These are phyloP conservation scores for Prunella vulgaris DNA, from an alignment of 257 asterid species.

Conservation along the genomic window DNA sequence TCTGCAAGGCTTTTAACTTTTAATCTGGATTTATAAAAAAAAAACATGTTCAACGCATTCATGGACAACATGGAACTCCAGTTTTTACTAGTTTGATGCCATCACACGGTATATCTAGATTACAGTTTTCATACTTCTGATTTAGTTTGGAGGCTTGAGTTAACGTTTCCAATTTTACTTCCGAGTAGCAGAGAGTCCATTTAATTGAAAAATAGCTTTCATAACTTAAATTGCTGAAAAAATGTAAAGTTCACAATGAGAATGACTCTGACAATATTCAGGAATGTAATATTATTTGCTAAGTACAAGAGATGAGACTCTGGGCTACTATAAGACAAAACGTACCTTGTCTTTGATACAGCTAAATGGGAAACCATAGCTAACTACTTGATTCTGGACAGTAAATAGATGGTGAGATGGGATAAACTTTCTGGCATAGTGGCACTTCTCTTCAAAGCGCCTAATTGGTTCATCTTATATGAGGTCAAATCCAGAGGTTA, in stretches of 20 bases:
- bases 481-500: constrained; percentile 6
- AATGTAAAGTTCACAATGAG: not conserved
- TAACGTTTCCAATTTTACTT: not conserved
- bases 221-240: not conserved
- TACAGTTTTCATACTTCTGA: too few relatives aligned
- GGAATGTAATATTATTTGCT: not conserved
- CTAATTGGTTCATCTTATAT: not conserved
- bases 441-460: not conserved
- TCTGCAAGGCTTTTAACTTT: not conserved
- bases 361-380: not conserved
- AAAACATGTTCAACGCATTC: not conserved
- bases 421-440: not conserved
- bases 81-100: not conserved
- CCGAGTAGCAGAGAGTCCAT: not conserved
- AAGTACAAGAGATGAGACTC: not conserved
- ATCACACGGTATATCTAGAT: not conserved
- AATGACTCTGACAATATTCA: not conserved
- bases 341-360: not conserved
- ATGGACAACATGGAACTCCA: not conserved
- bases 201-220: not conserved
- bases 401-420: not conserved
- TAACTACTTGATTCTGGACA: not conserved
- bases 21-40: not conserved
- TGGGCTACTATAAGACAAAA: not conserved
- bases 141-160: not conserved